Evolutionary conservation across 495 filamentous ascomycete species (phyloP).

Genomic region (Hypoxylon lienhwacheense): DNA sequence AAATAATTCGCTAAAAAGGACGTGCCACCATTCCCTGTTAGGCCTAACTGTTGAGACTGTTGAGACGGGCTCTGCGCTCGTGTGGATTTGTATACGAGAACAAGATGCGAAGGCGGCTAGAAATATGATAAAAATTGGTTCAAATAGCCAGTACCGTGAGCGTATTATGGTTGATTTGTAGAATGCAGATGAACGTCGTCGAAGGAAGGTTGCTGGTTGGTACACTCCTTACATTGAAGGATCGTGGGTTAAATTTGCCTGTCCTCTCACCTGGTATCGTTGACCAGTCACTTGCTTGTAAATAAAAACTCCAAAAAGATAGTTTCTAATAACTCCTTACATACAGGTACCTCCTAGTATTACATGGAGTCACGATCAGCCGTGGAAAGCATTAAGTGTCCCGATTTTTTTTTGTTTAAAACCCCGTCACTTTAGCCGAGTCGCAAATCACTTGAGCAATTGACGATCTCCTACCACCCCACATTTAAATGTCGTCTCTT

Average conservation of each 20-base stretch:
- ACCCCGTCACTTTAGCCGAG: slow-evolving; percentile 15
- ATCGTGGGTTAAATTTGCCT: slow-evolving; percentile 19
- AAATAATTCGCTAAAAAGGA: slow-evolving; percentile 25
- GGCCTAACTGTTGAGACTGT: neutral
- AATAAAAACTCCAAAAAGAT: slow-evolving; percentile 1
- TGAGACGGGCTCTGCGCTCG: neutral
- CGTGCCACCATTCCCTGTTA: slow-evolving; percentile 31
- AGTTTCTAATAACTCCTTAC: too few relatives aligned
- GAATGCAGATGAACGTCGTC: neutral
- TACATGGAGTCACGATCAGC: slow-evolving; percentile 5
- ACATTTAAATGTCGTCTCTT: slow-evolving; percentile 10
- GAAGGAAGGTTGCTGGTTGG: neutral
- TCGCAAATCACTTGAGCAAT: neutral
- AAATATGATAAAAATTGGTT: neutral
- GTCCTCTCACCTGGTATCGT: slow-evolving; percentile 15
- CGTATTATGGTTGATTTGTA: neutral
- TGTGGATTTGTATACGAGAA: neutral
- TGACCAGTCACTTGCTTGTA: slow-evolving; percentile 8
- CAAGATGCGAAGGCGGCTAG: neutral
- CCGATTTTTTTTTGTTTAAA: neutral
- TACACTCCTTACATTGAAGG: slow-evolving; percentile 9
- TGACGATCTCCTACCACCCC: slow-evolving; percentile 21
- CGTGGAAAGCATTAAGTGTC: neutral
- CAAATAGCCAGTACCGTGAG: neutral
- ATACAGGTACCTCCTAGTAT: too few relatives aligned